These are phyloP conservation scores for Cladophialophora psammophila DNA, from an alignment of 2,329 filamentous ascomycete species.

Conservation along the genomic window DNA sequence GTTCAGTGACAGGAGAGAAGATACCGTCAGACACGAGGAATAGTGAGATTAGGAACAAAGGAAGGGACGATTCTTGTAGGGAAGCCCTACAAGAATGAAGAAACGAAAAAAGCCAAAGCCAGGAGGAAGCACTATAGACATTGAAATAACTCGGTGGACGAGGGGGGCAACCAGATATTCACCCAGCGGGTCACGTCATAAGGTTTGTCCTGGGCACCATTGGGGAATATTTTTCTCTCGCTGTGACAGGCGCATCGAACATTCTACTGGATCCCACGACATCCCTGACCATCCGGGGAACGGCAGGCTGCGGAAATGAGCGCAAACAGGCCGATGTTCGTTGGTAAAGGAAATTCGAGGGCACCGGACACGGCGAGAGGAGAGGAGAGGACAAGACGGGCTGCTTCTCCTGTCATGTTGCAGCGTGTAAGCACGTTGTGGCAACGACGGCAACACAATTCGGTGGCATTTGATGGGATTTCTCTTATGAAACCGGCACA, in stretches of 20 bases:
- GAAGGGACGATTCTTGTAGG: slow-evolving; percentile 36
- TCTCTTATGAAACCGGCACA: slow-evolving; percentile 1
- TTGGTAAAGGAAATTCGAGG: slow-evolving; percentile 2
- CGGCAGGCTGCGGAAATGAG: slow-evolving; percentile 32
- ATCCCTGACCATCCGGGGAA: slow-evolving; percentile 10
- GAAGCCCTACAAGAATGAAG: slow-evolving; percentile 36
- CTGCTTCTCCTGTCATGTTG: slow-evolving; percentile 32
- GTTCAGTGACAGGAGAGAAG: slow-evolving; percentile 34
- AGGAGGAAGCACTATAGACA: slow-evolving; percentile 74
- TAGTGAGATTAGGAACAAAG: slow-evolving; percentile 7
- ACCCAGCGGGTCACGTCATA: slow-evolving; percentile 34
- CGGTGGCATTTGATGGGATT: slow-evolving; percentile 15
- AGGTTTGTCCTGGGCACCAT: not conserved
- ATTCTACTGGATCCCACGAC: slow-evolving; percentile 26
- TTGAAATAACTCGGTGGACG: slow-evolving; percentile 46
- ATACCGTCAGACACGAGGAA: not conserved
- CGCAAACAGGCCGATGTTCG: slow-evolving; percentile 16
- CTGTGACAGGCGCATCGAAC: slow-evolving; percentile 17
- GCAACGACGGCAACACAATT: slow-evolving; percentile 27
- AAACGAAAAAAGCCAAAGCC: slow-evolving; percentile 11
- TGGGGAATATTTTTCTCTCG: slow-evolving; percentile 4
- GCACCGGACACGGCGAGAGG: not conserved
- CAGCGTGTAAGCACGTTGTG: slow-evolving; percentile 31
- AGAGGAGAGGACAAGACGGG: slow-evolving; percentile 1
- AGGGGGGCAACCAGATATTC: slow-evolving; percentile 9